Percentiles rank a stretch among this genome's conserved stretches.
Conservation (phyloP, 371 early-diverging fungal genomes). For the Mortierella sp. region DNA sequence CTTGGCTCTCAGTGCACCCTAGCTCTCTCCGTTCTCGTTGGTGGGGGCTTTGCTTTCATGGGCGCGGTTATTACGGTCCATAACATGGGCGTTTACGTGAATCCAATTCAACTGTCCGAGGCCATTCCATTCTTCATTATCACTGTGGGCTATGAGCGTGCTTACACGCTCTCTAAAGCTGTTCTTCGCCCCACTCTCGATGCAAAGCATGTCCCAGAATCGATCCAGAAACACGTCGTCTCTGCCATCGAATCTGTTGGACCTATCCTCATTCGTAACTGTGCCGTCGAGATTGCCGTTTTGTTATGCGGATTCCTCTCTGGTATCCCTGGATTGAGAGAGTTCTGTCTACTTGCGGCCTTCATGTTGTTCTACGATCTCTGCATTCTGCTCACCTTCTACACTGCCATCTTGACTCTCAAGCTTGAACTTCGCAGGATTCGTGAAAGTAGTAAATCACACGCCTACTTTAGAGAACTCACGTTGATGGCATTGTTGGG, state of each 20-base stretch:
- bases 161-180: conserved; percentile 84
- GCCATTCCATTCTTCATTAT: conserved; percentile 94
- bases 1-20: conserved; percentile 89
- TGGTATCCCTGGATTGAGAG: conserved; percentile 81
- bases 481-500: conserved; percentile 55
- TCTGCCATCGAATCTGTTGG: conserved; percentile 79
- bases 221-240: conserved; percentile 75
- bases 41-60: conserved; percentile 86
- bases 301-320: conserved; percentile 84
- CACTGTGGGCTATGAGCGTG: conserved; percentile 94
- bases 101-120: conserved; percentile 85
- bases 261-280: conserved; percentile 79
- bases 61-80: conserved; percentile 78
- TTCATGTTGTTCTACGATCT: conserved; percentile 88
- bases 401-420: conserved; percentile 87
- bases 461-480: conserved; percentile 48
- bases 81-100: conserved; percentile 76
- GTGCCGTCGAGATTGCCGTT: conserved; percentile 85
- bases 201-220: conserved; percentile 41
- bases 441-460: conserved; percentile 56
- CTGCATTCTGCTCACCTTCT: conserved; percentile 88
- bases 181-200: conserved; percentile 70
- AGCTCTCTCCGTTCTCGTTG: conserved; percentile 68
- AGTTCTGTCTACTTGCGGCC: conserved; percentile 87
- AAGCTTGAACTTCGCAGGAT: conserved; percentile 84